Conservation (phyloP, 306 rosid species). For the Leucaena leucocephala region DNA sequence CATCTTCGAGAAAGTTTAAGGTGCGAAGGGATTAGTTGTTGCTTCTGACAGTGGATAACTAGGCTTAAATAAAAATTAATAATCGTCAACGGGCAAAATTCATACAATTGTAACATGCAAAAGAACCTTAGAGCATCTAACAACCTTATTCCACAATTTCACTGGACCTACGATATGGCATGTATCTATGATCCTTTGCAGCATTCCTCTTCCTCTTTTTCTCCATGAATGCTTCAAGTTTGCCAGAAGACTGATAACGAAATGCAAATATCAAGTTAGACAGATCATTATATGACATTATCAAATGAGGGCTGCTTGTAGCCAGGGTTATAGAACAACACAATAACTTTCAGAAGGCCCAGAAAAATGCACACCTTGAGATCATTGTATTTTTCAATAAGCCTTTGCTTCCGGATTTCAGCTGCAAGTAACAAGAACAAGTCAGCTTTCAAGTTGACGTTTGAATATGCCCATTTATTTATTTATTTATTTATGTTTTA, state of each 20-base stretch:
- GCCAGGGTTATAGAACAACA: neutral
- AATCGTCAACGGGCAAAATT: neutral
- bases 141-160: constrained; percentile 37
- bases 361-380: constrained; percentile 63
- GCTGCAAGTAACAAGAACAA: constrained; percentile 52
- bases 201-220: constrained; percentile 86
- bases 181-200: constrained; percentile 69
- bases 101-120: neutral
- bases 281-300: neutral
- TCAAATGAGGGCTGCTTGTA: neutral
- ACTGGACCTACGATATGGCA: constrained; percentile 73
- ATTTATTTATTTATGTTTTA: neutral
- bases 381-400: constrained; percentile 59
- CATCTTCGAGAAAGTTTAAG: too few relatives aligned
- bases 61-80: too few relatives aligned
- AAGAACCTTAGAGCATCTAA: constrained; percentile 20
- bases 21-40: too few relatives aligned
- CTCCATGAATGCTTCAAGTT: constrained; percentile 71
- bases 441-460: constrained; percentile 31
- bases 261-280: constrained; percentile 10
- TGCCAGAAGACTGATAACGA: constrained; percentile 64
- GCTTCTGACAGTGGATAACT: too few relatives aligned
- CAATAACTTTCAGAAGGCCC: neutral
- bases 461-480: neutral
- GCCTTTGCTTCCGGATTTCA: constrained; percentile 69